Base-by-base conservation (phyloP, 108 stramenopile genomes). In the Stephanodiscus minutulus region DNA sequence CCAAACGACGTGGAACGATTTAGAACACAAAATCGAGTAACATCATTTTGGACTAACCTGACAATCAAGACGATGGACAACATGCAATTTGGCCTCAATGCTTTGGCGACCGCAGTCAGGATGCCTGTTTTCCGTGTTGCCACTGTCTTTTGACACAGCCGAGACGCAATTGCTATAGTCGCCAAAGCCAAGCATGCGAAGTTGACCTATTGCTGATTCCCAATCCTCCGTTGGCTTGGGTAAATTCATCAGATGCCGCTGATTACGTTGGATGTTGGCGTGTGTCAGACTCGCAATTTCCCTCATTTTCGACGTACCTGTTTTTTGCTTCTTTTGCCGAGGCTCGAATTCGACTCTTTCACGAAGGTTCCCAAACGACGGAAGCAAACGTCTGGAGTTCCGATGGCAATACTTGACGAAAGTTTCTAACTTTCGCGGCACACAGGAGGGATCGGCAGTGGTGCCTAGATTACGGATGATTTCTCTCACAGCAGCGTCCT, bases 1-100 rank as follows among this genome's bases (percentile, higher is more conserved):
- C 9, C 39, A 35, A 28, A 39, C 2, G 39, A 39, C 35, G 35
- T 35, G 35, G 6, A 35, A 35, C 35, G 35, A 35, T 35, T 35
- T 35, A 35, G 35, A 35, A 6, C 35, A 35, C 3, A 35, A 35
- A 4, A 49, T 49, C 8, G 8, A 20, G 48, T 7, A 20, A 29
- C 22, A 41, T 41, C 48, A 31, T n/a, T 33, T 46, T 8, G n/a
- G 0, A 60, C 66, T 58, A 35, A 80, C 70, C 63, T 88, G 86
- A 67, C 90, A 88, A 74, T 91, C 91, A 31, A 91, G 66, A 55
- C 91, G 75, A 83, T 91, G 91, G 10, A 91, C 87, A 43, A 89
- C 83, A 54, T 76, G 72, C 17, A 85, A 37, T 36, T 72, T 68
- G 35, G 36, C 59, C 15, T 72, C 55, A 3, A 49, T 22, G 21